Percentiles rank a stretch among this genome's conserved stretches.
Evolutionary conservation across 352 stramenopile species (phyloP).

Genomic region (Nothophytophthora sp.): DNA sequence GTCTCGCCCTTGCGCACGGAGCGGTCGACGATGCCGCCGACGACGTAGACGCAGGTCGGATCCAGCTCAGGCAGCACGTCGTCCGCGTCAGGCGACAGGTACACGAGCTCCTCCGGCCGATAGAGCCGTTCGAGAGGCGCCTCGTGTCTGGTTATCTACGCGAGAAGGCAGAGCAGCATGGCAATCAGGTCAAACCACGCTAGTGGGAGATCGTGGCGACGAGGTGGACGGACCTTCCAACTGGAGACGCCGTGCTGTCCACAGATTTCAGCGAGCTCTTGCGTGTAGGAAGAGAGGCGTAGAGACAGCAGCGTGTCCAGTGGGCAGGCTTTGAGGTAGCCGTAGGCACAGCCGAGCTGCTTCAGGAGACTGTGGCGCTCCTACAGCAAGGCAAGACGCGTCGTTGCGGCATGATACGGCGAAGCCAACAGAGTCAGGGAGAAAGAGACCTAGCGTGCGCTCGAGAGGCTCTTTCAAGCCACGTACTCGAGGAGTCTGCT

Average conservation of each 20-base stretch:
- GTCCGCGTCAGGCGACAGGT: constrained; percentile 83
- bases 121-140: constrained; percentile 59
- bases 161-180: not conserved
- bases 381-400: constrained; percentile 15
- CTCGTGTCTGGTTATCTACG: constrained; percentile 39
- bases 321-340: constrained; percentile 72
- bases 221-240: constrained; percentile 55
- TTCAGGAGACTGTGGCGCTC: constrained; percentile 83
- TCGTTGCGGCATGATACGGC: no score
- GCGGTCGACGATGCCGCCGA: constrained; percentile 86
- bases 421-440: not conserved
- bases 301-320: constrained; percentile 66
- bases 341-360: constrained; percentile 75
- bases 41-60: constrained; percentile 58
- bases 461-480: not conserved
- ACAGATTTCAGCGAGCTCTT: constrained; percentile 31
- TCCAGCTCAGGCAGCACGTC: constrained; percentile 62
- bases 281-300: constrained; percentile 49
- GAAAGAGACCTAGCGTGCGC: not conserved
- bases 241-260: constrained; percentile 39
- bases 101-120: constrained; percentile 52
- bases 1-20: constrained; percentile 80
- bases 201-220: not conserved
- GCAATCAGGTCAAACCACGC: not conserved
- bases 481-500: constrained; percentile 52